These are phyloP conservation scores for Diplotaxis tenuifolia DNA, from an alignment of 345 rosid species.

Conservation along the genomic window DNA sequence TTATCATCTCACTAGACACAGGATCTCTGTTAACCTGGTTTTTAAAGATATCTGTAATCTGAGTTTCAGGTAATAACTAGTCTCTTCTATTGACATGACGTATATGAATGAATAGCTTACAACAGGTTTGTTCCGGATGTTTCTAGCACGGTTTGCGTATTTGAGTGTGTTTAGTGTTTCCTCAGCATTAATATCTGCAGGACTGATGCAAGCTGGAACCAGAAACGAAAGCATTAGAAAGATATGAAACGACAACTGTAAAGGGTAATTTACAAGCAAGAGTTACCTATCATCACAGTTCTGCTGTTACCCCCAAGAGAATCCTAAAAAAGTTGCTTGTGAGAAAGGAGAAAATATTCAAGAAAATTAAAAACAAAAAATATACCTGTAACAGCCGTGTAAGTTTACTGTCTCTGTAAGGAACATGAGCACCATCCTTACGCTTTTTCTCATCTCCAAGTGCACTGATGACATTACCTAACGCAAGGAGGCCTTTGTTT, in stretches of 20 bases:
- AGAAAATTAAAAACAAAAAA: not conserved
- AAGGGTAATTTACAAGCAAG: not conserved
- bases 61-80: not conserved
- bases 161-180: constrained; percentile 95
- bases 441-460: constrained; percentile 99
- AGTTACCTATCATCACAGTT: constrained; percentile 95
- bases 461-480: constrained; percentile 97
- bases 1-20: constrained; percentile 90
- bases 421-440: constrained; percentile 89
- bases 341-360: constrained; percentile 13
- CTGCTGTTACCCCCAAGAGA: constrained; percentile 99
- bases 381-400: constrained; percentile 94
- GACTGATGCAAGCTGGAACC: constrained; percentile 89
- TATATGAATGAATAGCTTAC: constrained; percentile 50
- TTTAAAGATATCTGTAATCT: not conserved
- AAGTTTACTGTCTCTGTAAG: constrained; percentile 97
- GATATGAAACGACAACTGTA: not conserved
- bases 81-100: not conserved
- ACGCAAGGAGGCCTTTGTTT: constrained; percentile 96
- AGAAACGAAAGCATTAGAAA: not conserved
- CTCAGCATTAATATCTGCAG: constrained; percentile 98
- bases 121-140: constrained; percentile 93
- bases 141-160: constrained; percentile 99
- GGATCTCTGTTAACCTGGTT: constrained; percentile 92
- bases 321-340: constrained; percentile 49